Base-by-base conservation (phyloP, 73 alveolate species). In the Paramecium pentaurelia region DNA sequence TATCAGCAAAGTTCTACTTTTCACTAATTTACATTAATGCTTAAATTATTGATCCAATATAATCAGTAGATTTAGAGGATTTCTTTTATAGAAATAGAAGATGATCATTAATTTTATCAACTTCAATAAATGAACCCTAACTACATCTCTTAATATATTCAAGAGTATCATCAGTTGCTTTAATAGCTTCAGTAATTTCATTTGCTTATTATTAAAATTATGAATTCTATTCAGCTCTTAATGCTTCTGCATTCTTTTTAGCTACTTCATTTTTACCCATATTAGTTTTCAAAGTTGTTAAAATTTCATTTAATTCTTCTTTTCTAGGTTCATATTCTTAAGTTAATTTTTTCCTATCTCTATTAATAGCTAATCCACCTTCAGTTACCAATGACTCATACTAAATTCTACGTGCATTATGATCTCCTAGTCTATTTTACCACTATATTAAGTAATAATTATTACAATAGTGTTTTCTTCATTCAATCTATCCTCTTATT, bases 141-240 rank as follows among this genome's bases (percentile, higher is more conserved):
- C 77, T 27, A 18, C 91, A 40, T 44, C 91, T 80, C 49, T 80
- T 80, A 11, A 80, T 80, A 27, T 42, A 80, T 22, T 42, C 91
- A 25, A 80, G 49, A 80, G 91, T 49, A 7, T 80, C 91, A 11
- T 80, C 91, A 45, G 91, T 80, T n/a, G 91, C 71, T 45, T 49
- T 42, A 2, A 80, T 47, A 1, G 91, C 91, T 47, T 80, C 91
- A 80, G 91, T 32, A 16, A 80, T 80, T 80, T 80, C 91, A 47
- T 80, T 47, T n/a, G 91, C 91, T 28, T 40, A 27, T 42, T 14
- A 14, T 42, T 22, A 25, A 16, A 80, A 80, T 47, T 80, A 25
- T 27, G 47, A 4, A 47, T 80, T 80, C 12, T 80, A 47, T 28
- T 80, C 91, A 16, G 71, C 75, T 80, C 91, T 80, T 12, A 80